Conservation (phyloP, 2,329 filamentous ascomycete genomes). For the Monosporascus sp. region DNA sequence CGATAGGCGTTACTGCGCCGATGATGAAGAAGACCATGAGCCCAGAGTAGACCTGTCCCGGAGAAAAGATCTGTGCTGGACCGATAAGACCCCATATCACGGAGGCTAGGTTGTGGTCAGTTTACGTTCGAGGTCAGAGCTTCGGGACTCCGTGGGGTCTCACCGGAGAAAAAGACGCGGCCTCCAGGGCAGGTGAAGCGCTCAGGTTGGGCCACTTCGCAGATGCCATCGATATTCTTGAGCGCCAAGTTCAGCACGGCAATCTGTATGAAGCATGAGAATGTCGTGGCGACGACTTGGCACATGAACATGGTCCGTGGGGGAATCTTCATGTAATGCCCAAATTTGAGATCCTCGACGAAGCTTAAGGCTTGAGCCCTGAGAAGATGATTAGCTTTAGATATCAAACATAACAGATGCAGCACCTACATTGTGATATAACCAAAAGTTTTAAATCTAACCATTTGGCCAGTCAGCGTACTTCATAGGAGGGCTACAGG, state of each 20-base stretch:
- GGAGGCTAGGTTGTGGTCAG: conserved; percentile 36
- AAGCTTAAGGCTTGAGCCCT: conserved; percentile 58
- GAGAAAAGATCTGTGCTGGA: conserved; percentile 58
- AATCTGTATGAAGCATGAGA: conserved; percentile 63
- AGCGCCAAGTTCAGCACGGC: conserved; percentile 58
- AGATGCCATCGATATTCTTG: conserved; percentile 57
- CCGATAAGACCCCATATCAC: conserved; percentile 65
- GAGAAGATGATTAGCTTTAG: background rate
- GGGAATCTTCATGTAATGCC: conserved; percentile 69
- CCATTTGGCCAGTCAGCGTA: conserved; percentile 10
- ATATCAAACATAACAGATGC: conserved; percentile 21
- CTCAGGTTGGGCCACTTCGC: conserved; percentile 49
- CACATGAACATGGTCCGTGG: conserved; percentile 61
- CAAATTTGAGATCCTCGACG: conserved; percentile 61
- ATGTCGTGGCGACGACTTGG: conserved; percentile 60
- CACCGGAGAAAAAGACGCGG: conserved; percentile 58
- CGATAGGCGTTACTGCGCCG: conserved; percentile 47
- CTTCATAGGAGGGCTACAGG: background rate
- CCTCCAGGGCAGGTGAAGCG: conserved; percentile 61
- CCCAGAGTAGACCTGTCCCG: conserved; percentile 54
- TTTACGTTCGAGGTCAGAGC: background rate
- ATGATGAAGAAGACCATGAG: conserved; percentile 56
- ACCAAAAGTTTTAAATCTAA: conserved; percentile 57
- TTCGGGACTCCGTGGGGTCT: conserved; percentile 5
- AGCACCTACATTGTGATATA: conserved; percentile 52